These are phyloP conservation scores for Neopestalotiopsis rosae DNA, from an alignment of 2,329 filamentous ascomycete species.

Conservation along the genomic window DNA sequence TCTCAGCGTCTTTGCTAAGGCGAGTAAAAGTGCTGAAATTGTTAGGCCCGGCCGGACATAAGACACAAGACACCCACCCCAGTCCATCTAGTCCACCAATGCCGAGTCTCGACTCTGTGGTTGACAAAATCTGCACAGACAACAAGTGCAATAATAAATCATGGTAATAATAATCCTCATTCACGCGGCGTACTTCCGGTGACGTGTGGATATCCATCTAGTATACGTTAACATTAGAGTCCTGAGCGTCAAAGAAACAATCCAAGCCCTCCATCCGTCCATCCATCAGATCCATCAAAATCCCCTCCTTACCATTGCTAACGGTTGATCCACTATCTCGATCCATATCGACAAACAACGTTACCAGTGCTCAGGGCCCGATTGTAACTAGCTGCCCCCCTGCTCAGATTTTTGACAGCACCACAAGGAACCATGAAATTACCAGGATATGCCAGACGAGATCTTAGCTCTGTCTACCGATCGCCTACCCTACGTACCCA, in stretches of 20 bases:
- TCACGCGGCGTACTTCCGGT: neutral
- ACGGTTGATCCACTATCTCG: slow-evolving; percentile 9
- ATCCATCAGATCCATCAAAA: neutral
- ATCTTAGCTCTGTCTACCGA: neutral
- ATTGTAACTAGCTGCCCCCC: neutral
- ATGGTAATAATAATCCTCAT: neutral
- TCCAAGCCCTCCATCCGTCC: too few relatives aligned
- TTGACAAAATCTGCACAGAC: neutral
- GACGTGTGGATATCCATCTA: neutral
- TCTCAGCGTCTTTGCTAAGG: neutral
- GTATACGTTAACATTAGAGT: neutral
- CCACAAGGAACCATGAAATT: neutral
- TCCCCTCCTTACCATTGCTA: neutral
- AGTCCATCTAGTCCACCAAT: neutral
- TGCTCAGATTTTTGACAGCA: slow-evolving; percentile 12
- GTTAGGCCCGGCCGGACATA: too few relatives aligned
- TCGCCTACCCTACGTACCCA: neutral
- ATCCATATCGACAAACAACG: slow-evolving; percentile 11
- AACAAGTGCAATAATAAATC: neutral
- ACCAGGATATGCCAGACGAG: neutral
- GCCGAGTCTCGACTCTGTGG: neutral
- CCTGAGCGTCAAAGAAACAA: too few relatives aligned
- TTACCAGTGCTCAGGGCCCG: slow-evolving; percentile 7
- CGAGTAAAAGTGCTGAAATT: too few relatives aligned
- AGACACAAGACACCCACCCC: too few relatives aligned